Conservation (phyloP, 257 asterid genomes). For the Solanum pennellii region DNA sequence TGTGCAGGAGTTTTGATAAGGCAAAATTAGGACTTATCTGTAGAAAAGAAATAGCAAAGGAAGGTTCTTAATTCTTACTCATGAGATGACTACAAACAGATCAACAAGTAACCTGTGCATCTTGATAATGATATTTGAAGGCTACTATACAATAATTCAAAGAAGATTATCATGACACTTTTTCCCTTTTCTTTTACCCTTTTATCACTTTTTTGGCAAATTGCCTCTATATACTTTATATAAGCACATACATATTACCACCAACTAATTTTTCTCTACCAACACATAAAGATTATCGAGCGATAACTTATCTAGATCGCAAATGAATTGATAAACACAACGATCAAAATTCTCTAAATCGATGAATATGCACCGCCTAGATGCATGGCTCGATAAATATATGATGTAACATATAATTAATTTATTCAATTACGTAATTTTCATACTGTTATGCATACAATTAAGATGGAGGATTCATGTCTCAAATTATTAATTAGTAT, state of each 20-base stretch:
- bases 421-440: too few relatives aligned
- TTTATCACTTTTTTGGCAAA: background rate
- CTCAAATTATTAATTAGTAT: too few relatives aligned
- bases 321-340: background rate
- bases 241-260: background rate
- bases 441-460: too few relatives aligned
- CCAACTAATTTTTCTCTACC: background rate
- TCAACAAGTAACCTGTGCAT: constrained; percentile 6
- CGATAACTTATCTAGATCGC: background rate
- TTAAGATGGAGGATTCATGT: too few relatives aligned
- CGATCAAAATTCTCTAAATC: background rate
- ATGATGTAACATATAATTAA: too few relatives aligned
- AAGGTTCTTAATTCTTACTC: background rate
- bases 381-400: background rate
- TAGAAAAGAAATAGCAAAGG: background rate
- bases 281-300: background rate
- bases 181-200: background rate
- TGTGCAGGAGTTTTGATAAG: background rate
- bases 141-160: background rate
- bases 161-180: background rate
- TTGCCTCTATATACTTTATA: background rate
- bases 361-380: background rate
- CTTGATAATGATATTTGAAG: constrained; percentile 2
- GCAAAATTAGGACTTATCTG: background rate
- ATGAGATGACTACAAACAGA: background rate